These are phyloP conservation scores for Candida qinlingensis DNA, from an alignment of 805 yeast species.

Conservation along the genomic window DNA sequence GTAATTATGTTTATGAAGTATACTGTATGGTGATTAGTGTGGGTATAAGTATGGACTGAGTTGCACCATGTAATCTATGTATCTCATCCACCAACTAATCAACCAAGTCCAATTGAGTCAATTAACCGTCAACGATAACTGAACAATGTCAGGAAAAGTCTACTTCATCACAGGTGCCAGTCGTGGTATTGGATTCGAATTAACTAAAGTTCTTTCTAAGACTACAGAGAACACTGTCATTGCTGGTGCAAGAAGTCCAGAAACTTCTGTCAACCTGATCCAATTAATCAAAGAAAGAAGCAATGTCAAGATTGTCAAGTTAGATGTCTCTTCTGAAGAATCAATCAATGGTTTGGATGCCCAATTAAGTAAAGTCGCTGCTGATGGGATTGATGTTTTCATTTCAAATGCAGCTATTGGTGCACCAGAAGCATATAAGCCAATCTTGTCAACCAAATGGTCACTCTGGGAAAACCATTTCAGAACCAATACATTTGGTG, in stretches of 20 bases:
- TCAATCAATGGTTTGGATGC: conserved; percentile 8
- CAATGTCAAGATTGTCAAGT: conserved; percentile 7
- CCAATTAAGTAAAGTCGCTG: conserved; percentile 3
- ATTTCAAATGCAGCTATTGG: conserved; percentile 15
- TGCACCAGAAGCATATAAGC: neutral
- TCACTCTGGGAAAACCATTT: neutral
- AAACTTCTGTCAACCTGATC: neutral
- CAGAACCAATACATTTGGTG: conserved; percentile 8
- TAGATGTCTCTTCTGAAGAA: conserved; percentile 9
- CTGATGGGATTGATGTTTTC: conserved; percentile 13
- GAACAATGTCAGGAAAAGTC: neutral
- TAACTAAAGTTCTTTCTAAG: neutral
- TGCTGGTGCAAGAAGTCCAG: neutral
- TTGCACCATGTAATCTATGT: too few relatives aligned
- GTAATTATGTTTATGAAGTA: too few relatives aligned
- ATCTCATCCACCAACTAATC: too few relatives aligned
- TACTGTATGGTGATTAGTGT: too few relatives aligned
- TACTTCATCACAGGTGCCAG: conserved; percentile 8
- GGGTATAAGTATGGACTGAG: too few relatives aligned
- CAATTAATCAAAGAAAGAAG: neutral
- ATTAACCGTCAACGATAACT: too few relatives aligned
- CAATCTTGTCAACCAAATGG: neutral
- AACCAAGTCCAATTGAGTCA: too few relatives aligned
- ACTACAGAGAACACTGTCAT: neutral
- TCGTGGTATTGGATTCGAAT: conserved; percentile 8